Evolutionary conservation across 495 filamentous ascomycete genomes (phyloP).

Genomic region (Apiosordaria backusii): DNA sequence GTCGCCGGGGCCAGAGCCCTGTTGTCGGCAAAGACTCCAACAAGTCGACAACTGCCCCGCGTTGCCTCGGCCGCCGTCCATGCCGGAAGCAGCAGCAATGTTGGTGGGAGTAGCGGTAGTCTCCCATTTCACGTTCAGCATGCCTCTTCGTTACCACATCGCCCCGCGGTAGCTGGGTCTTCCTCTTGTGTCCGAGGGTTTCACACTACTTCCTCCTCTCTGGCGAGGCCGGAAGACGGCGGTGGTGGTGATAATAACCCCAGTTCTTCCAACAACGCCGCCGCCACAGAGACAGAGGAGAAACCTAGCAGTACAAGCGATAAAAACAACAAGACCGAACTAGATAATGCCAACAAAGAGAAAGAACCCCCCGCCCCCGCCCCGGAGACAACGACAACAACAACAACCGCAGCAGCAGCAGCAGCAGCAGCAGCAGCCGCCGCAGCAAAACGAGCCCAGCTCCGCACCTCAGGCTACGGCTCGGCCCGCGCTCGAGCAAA

Average conservation of each 20-base stretch:
- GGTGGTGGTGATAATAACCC: neutral
- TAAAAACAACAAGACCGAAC: slow-evolving; percentile 6
- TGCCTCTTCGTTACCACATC: neutral
- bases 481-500: slow-evolving; percentile 37
- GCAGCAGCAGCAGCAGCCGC: slow-evolving; percentile 5
- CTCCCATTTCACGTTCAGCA: slow-evolving; percentile 1
- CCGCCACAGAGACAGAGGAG: slow-evolving; percentile 5
- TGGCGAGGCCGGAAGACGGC: slow-evolving; percentile 16
- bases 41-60: slow-evolving; percentile 20
- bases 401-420: neutral
- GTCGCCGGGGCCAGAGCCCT: slow-evolving; percentile 33
- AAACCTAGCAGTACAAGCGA: neutral
- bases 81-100: neutral
- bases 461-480: slow-evolving; percentile 29
- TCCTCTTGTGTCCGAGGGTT: slow-evolving; percentile 8
- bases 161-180: neutral
- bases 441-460: slow-evolving; percentile 16
- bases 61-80: slow-evolving; percentile 12
- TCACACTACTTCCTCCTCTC: slow-evolving; percentile 22
- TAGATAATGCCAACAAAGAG: neutral
- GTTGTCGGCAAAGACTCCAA: slow-evolving; percentile 24
- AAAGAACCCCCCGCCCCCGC: neutral
- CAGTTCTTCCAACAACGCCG: neutral
- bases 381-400: neutral
- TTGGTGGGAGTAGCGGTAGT: too few species aligned